phyloP scores from a whole-genome alignment of 345 rosid genomes.

The Clausena lansium region DNA sequence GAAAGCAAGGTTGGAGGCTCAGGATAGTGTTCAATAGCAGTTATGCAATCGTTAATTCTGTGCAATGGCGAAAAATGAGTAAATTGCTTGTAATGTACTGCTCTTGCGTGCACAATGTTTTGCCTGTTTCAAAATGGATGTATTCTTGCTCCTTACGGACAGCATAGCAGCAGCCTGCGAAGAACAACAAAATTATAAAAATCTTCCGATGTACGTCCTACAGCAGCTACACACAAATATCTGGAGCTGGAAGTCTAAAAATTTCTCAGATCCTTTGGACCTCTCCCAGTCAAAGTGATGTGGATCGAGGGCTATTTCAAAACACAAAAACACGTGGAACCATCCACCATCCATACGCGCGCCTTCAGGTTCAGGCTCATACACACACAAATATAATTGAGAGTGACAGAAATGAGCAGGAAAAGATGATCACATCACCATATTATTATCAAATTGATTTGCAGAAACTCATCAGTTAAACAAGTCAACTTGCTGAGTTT shows the following conservation, averaged over 20 bases:
- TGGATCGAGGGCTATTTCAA: background rate
- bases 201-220: too few species aligned
- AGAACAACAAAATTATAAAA: too few species aligned
- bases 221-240: background rate
- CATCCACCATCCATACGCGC: too few species aligned
- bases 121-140: background rate
- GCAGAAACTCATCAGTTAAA: conserved; percentile 13
- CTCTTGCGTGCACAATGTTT: background rate
- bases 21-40: background rate
- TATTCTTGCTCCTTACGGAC: background rate
- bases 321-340: too few species aligned
- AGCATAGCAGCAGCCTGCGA: too few species aligned
- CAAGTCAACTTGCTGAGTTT: conserved; percentile 6
- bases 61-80: background rate
- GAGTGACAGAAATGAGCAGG: background rate
- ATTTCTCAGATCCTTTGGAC: too few species aligned
- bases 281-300: too few species aligned
- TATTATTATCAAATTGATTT: background rate
- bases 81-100: background rate
- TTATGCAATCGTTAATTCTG: background rate
- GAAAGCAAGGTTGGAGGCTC: background rate
- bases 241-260: too few species aligned
- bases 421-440: conserved; percentile 7
- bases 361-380: background rate
- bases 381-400: background rate